phyloP scores from a whole-genome alignment of 2,329 filamentous ascomycete species.

The Bipolaris sorokiniana region DNA sequence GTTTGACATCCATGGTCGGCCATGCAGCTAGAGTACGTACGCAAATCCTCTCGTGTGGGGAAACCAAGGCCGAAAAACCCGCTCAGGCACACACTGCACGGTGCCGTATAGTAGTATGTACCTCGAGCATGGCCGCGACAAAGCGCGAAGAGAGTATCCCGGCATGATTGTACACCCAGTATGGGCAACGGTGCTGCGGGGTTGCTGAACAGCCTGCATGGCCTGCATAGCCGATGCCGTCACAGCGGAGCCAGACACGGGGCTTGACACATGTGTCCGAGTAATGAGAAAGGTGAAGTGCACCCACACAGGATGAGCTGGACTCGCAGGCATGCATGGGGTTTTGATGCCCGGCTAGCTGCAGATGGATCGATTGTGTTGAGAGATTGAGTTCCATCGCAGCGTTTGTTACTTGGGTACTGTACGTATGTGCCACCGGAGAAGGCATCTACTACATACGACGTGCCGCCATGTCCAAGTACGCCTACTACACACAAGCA shows the following conservation, averaged over 20 bases:
- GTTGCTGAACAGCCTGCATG: not conserved
- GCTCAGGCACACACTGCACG: conserved; percentile 12
- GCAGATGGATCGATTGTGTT: too few relatives aligned
- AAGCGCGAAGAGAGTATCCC: not conserved
- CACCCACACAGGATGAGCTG: not conserved
- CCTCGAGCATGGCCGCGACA: conserved; percentile 3
- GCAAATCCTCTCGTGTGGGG: not conserved
- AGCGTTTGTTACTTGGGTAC: too few relatives aligned
- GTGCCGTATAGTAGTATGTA: not conserved
- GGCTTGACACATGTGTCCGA: conserved; percentile 9
- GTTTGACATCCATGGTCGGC: not conserved
- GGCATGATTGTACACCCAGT: too few relatives aligned
- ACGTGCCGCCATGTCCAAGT: too few relatives aligned
- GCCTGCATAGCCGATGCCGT: conserved; percentile 10
- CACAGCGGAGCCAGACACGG: conserved; percentile 12
- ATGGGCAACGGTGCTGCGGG: conserved; percentile 8
- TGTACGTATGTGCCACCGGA: too few relatives aligned
- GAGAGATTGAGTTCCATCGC: too few relatives aligned
- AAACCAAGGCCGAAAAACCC: conserved; percentile 5
- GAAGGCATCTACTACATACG: too few relatives aligned
- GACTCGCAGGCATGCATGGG: not conserved
- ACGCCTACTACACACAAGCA: not conserved
- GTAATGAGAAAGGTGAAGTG: not conserved
- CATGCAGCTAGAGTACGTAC: not conserved
- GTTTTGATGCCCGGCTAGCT: too few relatives aligned